Evolutionary conservation across 306 rosid genomes (phyloP).

Genomic region (Vachellia collinsii): DNA sequence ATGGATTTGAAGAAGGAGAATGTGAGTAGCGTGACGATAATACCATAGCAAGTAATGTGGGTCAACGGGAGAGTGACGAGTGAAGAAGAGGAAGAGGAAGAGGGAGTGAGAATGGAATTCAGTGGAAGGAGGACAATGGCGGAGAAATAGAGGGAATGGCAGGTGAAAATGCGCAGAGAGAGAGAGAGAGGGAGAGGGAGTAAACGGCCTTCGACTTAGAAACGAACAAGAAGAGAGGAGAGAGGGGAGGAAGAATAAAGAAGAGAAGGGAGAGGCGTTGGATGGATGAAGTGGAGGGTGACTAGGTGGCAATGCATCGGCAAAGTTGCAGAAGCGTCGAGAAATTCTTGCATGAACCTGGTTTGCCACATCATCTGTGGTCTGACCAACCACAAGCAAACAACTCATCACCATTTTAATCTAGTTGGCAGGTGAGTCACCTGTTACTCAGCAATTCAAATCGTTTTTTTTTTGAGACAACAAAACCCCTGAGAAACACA

Average conservation of each 20-base stretch:
- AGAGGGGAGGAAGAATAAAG: not conserved
- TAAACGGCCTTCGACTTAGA: conserved; percentile 63
- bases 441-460: too few relatives aligned
- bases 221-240: conserved; percentile 56
- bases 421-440: too few relatives aligned
- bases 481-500: too few relatives aligned
- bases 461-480: too few relatives aligned
- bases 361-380: too few relatives aligned
- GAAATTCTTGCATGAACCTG: too few relatives aligned
- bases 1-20: not conserved
- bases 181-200: conserved; percentile 32
- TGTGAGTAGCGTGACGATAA: not conserved
- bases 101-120: conserved; percentile 23
- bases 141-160: conserved; percentile 24
- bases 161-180: conserved; percentile 17
- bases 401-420: too few relatives aligned
- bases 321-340: too few relatives aligned
- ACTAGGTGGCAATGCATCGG: conserved; percentile 61
- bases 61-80: conserved; percentile 3
- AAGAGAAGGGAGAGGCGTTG: conserved; percentile 39
- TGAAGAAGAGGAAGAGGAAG: not conserved
- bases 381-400: conserved; percentile 14
- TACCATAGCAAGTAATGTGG: not conserved
- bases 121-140: conserved; percentile 3
- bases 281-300: conserved; percentile 53